A percentile compares a stretch with the other conserved stretches of the same genome.
phyloP scores from a whole-genome alignment of 2,329 filamentous ascomycete genomes.

The Fonsecaea nubica region DNA sequence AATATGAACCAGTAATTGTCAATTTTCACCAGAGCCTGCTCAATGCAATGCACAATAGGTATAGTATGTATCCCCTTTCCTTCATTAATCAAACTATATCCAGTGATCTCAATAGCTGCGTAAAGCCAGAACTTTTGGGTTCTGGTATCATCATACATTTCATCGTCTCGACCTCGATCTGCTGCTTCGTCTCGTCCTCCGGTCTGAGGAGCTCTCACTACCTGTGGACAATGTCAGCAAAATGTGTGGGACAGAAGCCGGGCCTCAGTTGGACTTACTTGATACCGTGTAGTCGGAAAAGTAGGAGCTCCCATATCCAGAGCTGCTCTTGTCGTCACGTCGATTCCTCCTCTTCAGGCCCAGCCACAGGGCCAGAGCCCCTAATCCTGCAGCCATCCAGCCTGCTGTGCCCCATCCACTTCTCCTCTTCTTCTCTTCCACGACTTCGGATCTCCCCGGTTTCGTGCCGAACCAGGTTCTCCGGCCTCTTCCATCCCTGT shows the following conservation, averaged over 20 bases:
- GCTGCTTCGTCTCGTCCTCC: constrained; percentile 46
- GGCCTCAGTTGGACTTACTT: constrained; percentile 43
- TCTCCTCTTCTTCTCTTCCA: constrained; percentile 44
- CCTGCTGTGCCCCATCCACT: constrained; percentile 49
- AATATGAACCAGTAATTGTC: no score
- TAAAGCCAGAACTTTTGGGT: no score
- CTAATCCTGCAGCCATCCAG: constrained; percentile 52
- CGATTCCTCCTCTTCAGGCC: constrained; percentile 52
- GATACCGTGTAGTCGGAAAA: constrained; percentile 51
- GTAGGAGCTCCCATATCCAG: constrained; percentile 48
- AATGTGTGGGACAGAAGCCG: constrained; percentile 36
- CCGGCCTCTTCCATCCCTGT: constrained; percentile 35
- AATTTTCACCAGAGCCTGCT: no score
- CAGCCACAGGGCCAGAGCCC: constrained; percentile 53
- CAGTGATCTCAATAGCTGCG: neutral
- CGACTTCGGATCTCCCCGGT: constrained; percentile 45
- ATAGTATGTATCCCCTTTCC: neutral
- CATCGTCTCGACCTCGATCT: constrained; percentile 39
- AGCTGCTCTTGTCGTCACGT: constrained; percentile 47
- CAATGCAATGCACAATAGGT: no score
- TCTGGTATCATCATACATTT: constrained; percentile 1
- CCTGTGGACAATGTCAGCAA: constrained; percentile 42
- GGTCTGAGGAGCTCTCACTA: constrained; percentile 52
- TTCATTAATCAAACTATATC: neutral
- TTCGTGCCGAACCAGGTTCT: constrained; percentile 51